Base-by-base conservation (phyloP, 2,329 filamentous ascomycete species). In the Celoporthe dispersa region DNA sequence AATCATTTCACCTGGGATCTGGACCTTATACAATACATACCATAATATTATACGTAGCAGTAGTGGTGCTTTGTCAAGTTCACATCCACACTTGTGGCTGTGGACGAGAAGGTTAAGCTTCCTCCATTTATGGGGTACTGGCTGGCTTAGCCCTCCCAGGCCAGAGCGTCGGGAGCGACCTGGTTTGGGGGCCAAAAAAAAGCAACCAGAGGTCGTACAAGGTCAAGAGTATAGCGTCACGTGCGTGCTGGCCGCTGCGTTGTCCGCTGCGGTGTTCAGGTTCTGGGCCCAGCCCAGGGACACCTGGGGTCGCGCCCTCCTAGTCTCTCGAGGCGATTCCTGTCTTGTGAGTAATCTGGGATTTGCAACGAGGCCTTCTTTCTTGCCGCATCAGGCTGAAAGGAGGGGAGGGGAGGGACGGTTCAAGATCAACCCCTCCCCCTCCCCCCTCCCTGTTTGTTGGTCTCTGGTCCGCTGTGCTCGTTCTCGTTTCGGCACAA, bases 181-280 rank as follows among this genome's bases (percentile, higher is more conserved):
- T 48, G 22, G 25, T 7, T 57, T 57, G 53, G 53, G 53, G 53
- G 53, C 53, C 53, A 57, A 57, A 57, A 48, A n/a, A 14, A 48
- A 48, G 62, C 66, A n/a, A 51, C 61, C 61, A 31, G 14, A 12
- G 53, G 25, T 57, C 53, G 53, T 31, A 55, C 53, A 57, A 57
- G 53, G 53, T 57, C 53, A 31, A 55, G 53, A 57, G 31, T 59
- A 57, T 33, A 63, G 39, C 64, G 67, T 71, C 70, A 71, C 70
- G 70, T 71, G 70, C 65, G 63, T 44, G 31, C 51, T 61, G 37
- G 63, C 48, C 57, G 59, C 66, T 71, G 70, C 70, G 68, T 71
- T 67, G 59, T 59, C 59, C 59, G 33, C 67, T 71, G 70, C 68
- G 55, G 70, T 68, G 64, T 44, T 64, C 51, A 71, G 59, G 62